Percentiles rank a stretch among this genome's conserved stretches.
Evolutionary conservation across 2,329 filamentous ascomycete genomes (phyloP).

Genomic region (Venturia carpophila): DNA sequence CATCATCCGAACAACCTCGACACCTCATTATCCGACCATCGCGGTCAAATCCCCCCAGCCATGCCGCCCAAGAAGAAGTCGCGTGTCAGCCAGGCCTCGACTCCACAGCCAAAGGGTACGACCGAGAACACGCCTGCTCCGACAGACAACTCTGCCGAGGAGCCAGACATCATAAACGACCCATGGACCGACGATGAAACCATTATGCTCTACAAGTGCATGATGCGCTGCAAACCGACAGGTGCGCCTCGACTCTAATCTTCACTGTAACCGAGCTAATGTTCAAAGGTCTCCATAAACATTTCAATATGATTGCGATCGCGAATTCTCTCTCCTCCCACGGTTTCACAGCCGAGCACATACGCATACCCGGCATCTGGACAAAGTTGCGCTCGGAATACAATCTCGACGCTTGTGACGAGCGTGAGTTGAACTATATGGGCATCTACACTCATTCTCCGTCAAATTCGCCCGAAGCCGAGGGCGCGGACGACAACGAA

Average conservation of each 20-base stretch:
- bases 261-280: neutral
- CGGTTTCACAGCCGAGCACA: slow-evolving; percentile 72
- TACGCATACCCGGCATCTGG: slow-evolving; percentile 87
- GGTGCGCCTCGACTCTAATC: slow-evolving; percentile 44
- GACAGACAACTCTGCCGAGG: slow-evolving; percentile 46
- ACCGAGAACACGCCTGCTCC: slow-evolving; percentile 26
- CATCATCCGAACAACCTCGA: neutral
- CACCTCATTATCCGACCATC: neutral
- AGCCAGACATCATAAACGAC: slow-evolving; percentile 44
- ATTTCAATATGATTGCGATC: slow-evolving; percentile 85
- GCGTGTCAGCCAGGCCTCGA: slow-evolving; percentile 50
- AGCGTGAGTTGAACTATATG: slow-evolving; percentile 53
- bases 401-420: slow-evolving; percentile 77
- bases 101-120: slow-evolving; percentile 41
- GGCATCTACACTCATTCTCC: slow-evolving; percentile 10
- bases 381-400: slow-evolving; percentile 75
- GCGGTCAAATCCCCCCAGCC: neutral
- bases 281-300: slow-evolving; percentile 72
- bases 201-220: slow-evolving; percentile 82
- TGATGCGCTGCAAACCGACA: slow-evolving; percentile 94
- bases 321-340: slow-evolving; percentile 72
- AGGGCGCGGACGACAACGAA: slow-evolving; percentile 7
- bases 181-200: slow-evolving; percentile 95
- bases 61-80: slow-evolving; percentile 68
- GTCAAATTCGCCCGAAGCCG: slow-evolving; percentile 7